Base-by-base conservation (phyloP, 768 basidiomycete genomes). In the Leccinum fibrillosum region DNA sequence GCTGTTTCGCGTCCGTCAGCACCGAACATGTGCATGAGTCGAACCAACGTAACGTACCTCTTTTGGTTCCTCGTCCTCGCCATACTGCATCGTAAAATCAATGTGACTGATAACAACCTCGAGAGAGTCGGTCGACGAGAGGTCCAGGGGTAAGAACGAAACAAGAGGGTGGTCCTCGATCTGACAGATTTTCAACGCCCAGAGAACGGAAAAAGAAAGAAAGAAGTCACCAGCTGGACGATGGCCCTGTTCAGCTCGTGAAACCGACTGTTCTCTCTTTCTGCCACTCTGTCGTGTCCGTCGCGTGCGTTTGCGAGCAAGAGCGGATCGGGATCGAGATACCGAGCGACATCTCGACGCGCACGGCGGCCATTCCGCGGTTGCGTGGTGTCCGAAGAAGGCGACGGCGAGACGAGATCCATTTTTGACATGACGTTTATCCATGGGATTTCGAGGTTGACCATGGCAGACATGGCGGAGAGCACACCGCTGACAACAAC, bases 391-490 rank as follows among this genome's bases (percentile, higher is more conserved):
- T 73, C 73, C 8, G 72, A 68, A 5, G 69, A 73, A 5, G 64
- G 9, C 2, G 61, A 34, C 1, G 64, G 26, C 0, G 84, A 92
- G 49, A 98, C 90, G 48, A 99, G 82, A 73, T 99, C 97, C 97
- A 99, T 98, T 75, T 99, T 99, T 47, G 93, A 96, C 91, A 99
- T 94, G 71, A 98, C 76, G 66, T 98, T 98, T 60, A 99, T 88
- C 89, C 94, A 95, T 1, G 95, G 94, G 35, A 97, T 86, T 69
- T 98, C 97, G 42, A 99, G 82, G 66, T 94, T 94, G 35, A 98
- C 91, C 97, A 99, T 99, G 28, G 96, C 94, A 37, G 92, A 94
- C 97, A 99, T 98, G 28, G 97, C 97, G 45, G 91, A 92, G 56
- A 99, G 80, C 8, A 98, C 96, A 19, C 97, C 97, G 58, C 93